Base-by-base conservation (phyloP, 1,139 yeast species). In the Arxiozyma heterogenica region DNA sequence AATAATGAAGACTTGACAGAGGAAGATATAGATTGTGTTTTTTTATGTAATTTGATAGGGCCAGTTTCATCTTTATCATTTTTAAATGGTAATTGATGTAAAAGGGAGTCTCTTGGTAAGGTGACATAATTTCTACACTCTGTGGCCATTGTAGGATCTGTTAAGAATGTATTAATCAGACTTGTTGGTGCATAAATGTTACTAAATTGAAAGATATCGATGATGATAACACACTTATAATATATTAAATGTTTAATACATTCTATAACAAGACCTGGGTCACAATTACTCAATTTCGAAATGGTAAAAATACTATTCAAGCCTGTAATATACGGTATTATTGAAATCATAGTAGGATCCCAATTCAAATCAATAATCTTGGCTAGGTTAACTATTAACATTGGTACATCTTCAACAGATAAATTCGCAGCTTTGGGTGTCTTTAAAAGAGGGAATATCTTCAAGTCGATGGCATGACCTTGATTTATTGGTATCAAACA, bases 301-400 rank as follows among this genome's bases (percentile, higher is more conserved):
- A 94, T 91, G 56, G 80, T 79, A 45, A 81, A 78, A 21, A 93
- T 81, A 2, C 95, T 87, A 65, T 93, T 91, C 51, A 90, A 75
- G 0, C 99, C 98, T 64, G 94, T 82, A 49, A 93, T 88, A 61
- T 76, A 86, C 0, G 97, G 96, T 17, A 89, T 72, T 41, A 93
- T 86, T 60, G 86, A 85, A 47, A 89, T 75, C 94, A 93, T 86
- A 2, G 98, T 93, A 1, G 98, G 97, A 66, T 93, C 98, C 98
- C 98, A 93, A 62, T 87, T 86, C 7, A 86, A 86, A 69, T 93
- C 98, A 41, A 88, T 83, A 59, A 93, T 74, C 42, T 80, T 74
- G 44, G 77, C 76, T 42, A 91, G 71, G 54, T 83, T 81, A 1
- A 91, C 95, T 0, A 93, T 84, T 5, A 95, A 80, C 2, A 90